Base-by-base conservation (phyloP, 2,329 filamentous ascomycete species). In the Aspergillus bombycis region DNA sequence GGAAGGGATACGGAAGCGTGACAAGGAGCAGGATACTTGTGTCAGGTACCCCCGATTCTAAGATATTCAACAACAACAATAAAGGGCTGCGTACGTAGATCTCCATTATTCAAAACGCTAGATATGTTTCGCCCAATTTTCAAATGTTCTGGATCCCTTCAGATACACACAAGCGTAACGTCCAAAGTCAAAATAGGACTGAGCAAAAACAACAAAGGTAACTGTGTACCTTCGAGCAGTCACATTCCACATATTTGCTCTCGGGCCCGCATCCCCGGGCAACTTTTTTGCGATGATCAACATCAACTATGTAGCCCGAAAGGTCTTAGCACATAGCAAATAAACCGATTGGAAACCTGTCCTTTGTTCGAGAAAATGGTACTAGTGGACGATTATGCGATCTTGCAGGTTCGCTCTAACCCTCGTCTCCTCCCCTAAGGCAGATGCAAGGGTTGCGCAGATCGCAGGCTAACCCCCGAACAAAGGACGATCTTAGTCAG, bases 391-490 rank as follows among this genome's bases (percentile, higher is more conserved):
- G 59, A 58, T 58, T 58, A 65, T 63, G 55, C 60, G 53, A 58
- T 64, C 62, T 62, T 62, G 16, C 28, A 52, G 26, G 28, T 32
- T 32, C 30, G 28, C 28, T 52, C 48, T 32, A n/a, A 30, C 48
- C 48, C 52, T 36, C 52, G 23, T 36, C 52, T 16, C 46, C 60
- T 43, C 63, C 53, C 65, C 48, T 55, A 54, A 58, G 46, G 48
- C n/a, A 38, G 26, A 68, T 65, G 67, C 65, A 68, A 68, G 67
- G 67, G 63, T 66, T 61, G 61, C 57, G 62, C 59, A 57, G 64
- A 65, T 67, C 65, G 63, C 61, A 48, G 56, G 38, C 38, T 34
- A 28, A 53, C 26, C 46, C 55, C 55, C 28, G 46, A 52, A 62
- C 61, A 59, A 62, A 62, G 61, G 45, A 59, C 61, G 48, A 58